These are phyloP conservation scores for Abrus precatorius DNA, from an alignment of 306 rosid genomes.

Conservation along the genomic window DNA sequence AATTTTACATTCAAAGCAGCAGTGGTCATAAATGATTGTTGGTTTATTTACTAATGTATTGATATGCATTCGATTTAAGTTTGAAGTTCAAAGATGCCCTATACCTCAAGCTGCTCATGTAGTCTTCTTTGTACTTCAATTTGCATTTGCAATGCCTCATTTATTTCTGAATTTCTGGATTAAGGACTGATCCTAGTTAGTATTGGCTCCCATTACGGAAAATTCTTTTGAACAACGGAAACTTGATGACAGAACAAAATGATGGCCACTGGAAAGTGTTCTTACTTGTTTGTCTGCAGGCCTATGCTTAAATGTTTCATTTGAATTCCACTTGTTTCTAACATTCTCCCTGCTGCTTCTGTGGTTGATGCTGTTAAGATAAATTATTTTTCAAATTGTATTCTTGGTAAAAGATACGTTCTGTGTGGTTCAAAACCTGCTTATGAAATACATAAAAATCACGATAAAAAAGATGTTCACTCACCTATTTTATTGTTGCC, in stretches of 20 bases:
- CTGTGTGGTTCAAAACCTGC: constrained; percentile 3
- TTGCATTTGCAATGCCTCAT: constrained; percentile 84
- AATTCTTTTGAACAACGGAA: constrained; percentile 27
- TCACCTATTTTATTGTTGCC: constrained; percentile 67
- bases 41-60: neutral
- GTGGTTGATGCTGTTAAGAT: constrained; percentile 43
- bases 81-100: constrained; percentile 3
- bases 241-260: neutral
- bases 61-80: neutral
- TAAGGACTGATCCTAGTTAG: constrained; percentile 38
- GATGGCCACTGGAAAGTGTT: constrained; percentile 9
- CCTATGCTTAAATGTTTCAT: constrained; percentile 64
- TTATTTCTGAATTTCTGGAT: constrained; percentile 73
- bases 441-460: constrained; percentile 19
- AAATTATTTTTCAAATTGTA: constrained; percentile 31
- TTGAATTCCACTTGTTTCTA: constrained; percentile 68
- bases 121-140: constrained; percentile 90
- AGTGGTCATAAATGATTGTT: neutral
- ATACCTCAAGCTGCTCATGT: constrained; percentile 93
- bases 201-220: constrained; percentile 5
- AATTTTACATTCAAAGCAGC: constrained; percentile 1
- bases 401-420: neutral
- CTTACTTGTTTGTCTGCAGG: constrained; percentile 78
- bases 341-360: constrained; percentile 55
- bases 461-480: constrained; percentile 6